Percentiles rank a stretch among this genome's conserved stretches.
Conservation (phyloP, 1,284 basidiomycete species). For the Retiboletus flavoniger region DNA sequence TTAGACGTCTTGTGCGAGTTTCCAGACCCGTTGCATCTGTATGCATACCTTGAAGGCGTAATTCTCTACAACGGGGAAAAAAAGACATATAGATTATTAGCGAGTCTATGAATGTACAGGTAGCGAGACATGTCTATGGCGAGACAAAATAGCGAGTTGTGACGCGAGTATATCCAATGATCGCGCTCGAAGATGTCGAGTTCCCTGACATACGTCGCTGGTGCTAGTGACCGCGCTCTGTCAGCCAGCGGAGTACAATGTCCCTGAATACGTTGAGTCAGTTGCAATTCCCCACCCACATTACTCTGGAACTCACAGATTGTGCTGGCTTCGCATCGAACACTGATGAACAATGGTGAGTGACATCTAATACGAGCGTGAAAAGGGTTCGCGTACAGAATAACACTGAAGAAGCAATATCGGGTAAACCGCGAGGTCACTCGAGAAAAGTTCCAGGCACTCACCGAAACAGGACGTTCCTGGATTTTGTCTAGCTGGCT, state of each 20-base stretch:
- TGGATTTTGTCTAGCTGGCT: slow-evolving; percentile 81
- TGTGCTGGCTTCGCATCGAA: slow-evolving; percentile 94
- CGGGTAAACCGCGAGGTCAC: background rate
- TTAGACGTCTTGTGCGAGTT: slow-evolving; percentile 5
- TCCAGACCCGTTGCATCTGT: background rate
- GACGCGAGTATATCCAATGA: background rate
- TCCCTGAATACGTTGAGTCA: slow-evolving; percentile 44
- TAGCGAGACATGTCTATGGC: background rate
- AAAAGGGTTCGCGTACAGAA: slow-evolving; percentile 51
- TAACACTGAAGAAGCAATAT: slow-evolving; percentile 58
- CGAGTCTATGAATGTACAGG: background rate
- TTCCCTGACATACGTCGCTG: background rate
- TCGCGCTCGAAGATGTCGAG: slow-evolving; percentile 20
- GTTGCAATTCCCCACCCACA: background rate
- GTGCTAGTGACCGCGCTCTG: slow-evolving; percentile 58
- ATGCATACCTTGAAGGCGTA: slow-evolving; percentile 1
- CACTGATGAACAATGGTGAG: slow-evolving; percentile 48
- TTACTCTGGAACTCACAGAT: slow-evolving; percentile 56
- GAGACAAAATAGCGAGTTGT: background rate
- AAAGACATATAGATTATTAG: slow-evolving; percentile 3
- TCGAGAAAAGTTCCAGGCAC: slow-evolving; percentile 32
- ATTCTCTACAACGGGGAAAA: background rate
- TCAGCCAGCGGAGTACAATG: slow-evolving; percentile 73
- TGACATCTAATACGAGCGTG: background rate
- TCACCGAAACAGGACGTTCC: slow-evolving; percentile 82